A percentile compares a stretch with the other conserved stretches of the same genome.
Conservation (phyloP, 805 yeast species). For the Kodamaea neixiangensis region DNA sequence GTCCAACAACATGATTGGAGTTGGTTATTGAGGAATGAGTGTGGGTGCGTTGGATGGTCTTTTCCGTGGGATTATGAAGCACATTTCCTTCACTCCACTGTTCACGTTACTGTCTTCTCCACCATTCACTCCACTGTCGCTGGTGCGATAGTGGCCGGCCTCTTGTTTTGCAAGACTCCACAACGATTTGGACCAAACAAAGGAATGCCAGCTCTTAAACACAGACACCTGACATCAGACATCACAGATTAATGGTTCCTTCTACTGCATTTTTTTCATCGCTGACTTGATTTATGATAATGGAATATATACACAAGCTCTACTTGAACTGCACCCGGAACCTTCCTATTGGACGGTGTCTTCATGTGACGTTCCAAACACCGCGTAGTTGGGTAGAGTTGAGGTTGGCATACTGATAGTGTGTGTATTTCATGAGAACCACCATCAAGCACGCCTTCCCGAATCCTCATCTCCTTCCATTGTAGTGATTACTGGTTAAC, state of each 20-base stretch:
- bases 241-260: neutral
- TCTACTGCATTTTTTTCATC: neutral
- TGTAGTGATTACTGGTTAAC: neutral
- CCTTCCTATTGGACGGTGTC: neutral
- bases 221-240: neutral
- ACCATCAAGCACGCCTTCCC: too few species aligned
- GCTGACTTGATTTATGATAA: neutral
- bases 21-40: neutral
- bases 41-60: neutral
- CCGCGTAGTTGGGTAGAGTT: neutral
- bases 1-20: neutral
- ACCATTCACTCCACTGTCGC: neutral
- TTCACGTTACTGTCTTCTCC: neutral
- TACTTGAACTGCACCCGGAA: neutral
- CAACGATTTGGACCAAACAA: neutral
- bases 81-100: neutral
- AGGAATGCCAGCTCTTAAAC: neutral
- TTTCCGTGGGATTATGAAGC: neutral
- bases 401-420: neutral
- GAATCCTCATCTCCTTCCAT: neutral
- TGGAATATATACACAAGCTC: neutral
- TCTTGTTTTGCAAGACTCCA: neutral
- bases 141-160: neutral
- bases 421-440: too few species aligned
- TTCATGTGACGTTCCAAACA: neutral